These are phyloP conservation scores for Mycena sp. DNA, from an alignment of 1,284 basidiomycete genomes.

Conservation along the genomic window DNA sequence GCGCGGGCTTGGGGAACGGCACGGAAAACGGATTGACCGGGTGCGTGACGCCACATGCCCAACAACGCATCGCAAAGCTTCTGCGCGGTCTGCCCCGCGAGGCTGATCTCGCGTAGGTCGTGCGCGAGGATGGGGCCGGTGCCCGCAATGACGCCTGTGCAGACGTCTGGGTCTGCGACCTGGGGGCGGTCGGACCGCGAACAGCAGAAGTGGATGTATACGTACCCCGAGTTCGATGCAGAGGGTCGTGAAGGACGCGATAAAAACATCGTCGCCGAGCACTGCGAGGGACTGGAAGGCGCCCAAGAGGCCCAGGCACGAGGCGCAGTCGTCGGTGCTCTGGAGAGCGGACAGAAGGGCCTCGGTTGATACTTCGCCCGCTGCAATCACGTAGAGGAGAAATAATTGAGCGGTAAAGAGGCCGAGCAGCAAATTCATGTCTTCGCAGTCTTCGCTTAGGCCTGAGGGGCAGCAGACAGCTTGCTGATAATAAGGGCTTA, in stretches of 20 bases:
- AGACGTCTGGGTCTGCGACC: conserved; percentile 53
- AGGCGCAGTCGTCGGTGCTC: conserved; percentile 53
- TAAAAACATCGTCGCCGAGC: conserved; percentile 47
- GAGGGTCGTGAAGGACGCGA: conserved; percentile 7
- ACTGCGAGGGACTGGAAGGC: conserved; percentile 53
- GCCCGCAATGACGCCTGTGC: conserved; percentile 57
- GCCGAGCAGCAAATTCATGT: conserved; percentile 16
- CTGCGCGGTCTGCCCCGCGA: conserved; percentile 53
- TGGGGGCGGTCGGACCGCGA: not conserved
- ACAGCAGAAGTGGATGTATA: not conserved
- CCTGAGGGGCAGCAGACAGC: too few relatives aligned
- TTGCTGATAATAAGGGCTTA: too few relatives aligned
- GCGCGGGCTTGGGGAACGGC: conserved; percentile 52
- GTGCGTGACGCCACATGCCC: conserved; percentile 62
- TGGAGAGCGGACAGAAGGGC: conserved; percentile 52
- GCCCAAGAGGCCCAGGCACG: conserved; percentile 56
- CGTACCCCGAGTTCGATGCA: conserved; percentile 19
- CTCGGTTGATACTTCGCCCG: conserved; percentile 39
- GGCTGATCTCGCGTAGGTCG: conserved; percentile 58
- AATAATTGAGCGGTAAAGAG: not conserved
- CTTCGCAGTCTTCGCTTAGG: too few relatives aligned
- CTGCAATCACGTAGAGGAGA: not conserved
- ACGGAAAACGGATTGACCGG: conserved; percentile 54
- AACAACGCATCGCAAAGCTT: conserved; percentile 66
- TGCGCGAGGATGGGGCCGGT: conserved; percentile 69